Evolutionary conservation across 768 basidiomycete genomes (phyloP), one percentile per base, ranked within the genome.

Genomic region (Leucosporidium yakuticum): DNA sequence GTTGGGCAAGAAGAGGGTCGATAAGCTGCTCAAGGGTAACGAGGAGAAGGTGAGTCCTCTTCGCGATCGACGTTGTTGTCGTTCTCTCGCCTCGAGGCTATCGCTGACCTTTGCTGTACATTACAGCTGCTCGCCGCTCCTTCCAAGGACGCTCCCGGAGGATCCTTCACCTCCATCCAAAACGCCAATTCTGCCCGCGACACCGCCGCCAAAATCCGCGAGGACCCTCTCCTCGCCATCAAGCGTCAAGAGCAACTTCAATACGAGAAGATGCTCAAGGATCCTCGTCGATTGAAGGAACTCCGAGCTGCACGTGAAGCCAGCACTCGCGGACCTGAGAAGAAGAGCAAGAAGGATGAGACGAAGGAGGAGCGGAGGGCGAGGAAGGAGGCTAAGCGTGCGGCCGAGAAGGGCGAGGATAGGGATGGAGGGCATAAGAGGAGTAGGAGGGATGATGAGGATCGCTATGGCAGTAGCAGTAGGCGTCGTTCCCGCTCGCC

Each of bases 201-300:
- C 75, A 84, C 91, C 54, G 89, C 92, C 27, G 82, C 92, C 34
- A 98, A 99, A 80, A 87, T 99, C 69, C 88, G 96, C 44, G 96
- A 98, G 79, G 96, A 99, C 76, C 96, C 96, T 8, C 77, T 98
- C 8, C 83, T 99, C n/a, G 91, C 90, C 20, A 98, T 99, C 81
- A 98, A 97, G 79, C 89, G 93, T 77, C 95, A 97, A 76, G 95
- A 99, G 79, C 93, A 96, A 77, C 88, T 90, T 12, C 89, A 92
- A 11, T 88, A 92, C 73, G 86, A 96, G 72, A 73, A 70, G 62
- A 70, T 70, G 64, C 53, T 73, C 34, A 85, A 88, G 58, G 93
- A 94, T 74, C 91, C 91, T 36, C 84, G 91, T 39, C 89, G 89
- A 29, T 80, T 93, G 56, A 85, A 87, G 64, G 87, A 90, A 77